Evolutionary conservation across 2,329 filamentous ascomycete genomes (phyloP).

Genomic region (Ceratocystis colombiana): DNA sequence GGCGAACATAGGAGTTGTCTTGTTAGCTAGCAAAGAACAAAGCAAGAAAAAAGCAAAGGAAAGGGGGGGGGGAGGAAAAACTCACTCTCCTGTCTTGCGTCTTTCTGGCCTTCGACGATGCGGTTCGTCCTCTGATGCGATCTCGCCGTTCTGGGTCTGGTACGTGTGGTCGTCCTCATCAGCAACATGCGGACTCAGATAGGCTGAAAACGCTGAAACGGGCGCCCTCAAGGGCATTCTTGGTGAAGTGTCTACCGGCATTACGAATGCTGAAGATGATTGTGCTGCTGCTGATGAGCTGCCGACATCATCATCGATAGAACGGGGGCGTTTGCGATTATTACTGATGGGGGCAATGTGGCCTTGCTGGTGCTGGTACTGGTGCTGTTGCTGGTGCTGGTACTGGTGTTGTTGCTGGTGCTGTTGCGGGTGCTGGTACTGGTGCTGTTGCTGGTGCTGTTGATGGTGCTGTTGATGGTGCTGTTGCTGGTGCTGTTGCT

Average conservation of each 20-base stretch:
- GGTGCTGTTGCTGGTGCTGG: background rate
- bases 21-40: background rate
- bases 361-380: too few relatives aligned
- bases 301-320: background rate
- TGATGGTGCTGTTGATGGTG: background rate
- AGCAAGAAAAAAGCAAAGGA: background rate
- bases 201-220: too few relatives aligned
- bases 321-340: background rate
- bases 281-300: too few relatives aligned
- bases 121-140: too few relatives aligned
- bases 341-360: background rate
- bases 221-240: too few relatives aligned
- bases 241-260: too few relatives aligned
- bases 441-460: background rate
- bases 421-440: background rate
- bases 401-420: background rate
- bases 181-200: too few relatives aligned
- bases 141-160: too few relatives aligned
- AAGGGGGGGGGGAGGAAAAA: background rate
- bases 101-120: too few relatives aligned
- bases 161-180: too few relatives aligned
- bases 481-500: background rate
- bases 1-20: background rate
- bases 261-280: too few relatives aligned
- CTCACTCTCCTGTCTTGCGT: too few relatives aligned